Evolutionary conservation across 2,329 filamentous ascomycete genomes (phyloP).

Genomic region (Talaromyces albobiverticillius): DNA sequence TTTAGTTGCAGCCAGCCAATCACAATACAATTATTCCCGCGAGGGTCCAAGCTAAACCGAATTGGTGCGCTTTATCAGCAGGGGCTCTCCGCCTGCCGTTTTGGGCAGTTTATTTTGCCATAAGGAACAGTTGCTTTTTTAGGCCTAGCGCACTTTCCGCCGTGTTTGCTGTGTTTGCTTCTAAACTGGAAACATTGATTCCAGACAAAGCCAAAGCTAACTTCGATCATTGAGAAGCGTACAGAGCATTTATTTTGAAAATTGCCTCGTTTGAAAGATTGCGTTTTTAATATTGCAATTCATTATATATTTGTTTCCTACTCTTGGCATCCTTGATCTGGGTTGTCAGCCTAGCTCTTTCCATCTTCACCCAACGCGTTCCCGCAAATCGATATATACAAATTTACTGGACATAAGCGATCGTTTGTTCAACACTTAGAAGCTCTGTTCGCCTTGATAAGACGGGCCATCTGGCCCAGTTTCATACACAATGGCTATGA

Average conservation of each 20-base stretch:
- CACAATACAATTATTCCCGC: neutral
- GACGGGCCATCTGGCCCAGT: neutral
- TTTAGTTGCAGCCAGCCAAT: neutral
- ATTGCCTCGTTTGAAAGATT: neutral
- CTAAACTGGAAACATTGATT: no score
- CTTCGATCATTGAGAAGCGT: neutral
- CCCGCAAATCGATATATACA: neutral
- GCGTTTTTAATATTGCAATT: neutral
- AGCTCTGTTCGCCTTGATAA: neutral
- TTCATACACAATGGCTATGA: conserved; percentile 28
- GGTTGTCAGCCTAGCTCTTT: no score
- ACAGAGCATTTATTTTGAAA: neutral
- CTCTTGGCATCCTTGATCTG: neutral
- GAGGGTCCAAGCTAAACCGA: neutral
- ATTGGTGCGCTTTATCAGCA: neutral
- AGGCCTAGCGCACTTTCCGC: neutral
- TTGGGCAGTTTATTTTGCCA: neutral
- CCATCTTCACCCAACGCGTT: neutral
- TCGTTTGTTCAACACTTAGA: neutral
- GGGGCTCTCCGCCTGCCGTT: neutral
- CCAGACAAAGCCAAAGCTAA: neutral
- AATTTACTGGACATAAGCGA: neutral
- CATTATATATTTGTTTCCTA: neutral
- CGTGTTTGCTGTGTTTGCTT: conserved; percentile 1
- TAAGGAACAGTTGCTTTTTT: neutral